A percentile compares a stretch with the other conserved stretches of the same genome.
Conservation (phyloP, 169 alveolate genomes). For the Miamiensis avidus region DNA sequence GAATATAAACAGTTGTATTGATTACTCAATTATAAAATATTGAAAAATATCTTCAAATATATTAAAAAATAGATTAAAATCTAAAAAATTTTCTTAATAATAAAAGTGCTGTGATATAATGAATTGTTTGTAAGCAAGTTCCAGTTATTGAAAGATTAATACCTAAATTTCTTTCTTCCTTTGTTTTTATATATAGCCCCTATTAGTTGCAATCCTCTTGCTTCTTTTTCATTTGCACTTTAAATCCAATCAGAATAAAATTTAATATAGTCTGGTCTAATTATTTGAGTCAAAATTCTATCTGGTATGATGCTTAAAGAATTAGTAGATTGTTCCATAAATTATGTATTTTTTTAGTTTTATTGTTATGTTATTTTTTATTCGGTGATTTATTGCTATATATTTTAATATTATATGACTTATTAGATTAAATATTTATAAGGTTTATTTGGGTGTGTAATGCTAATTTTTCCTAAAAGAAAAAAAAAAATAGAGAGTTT, state of each 20-base stretch:
- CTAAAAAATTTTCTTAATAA: not conserved
- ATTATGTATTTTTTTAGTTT: no score
- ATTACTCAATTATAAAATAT: no score
- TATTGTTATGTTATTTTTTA: not conserved
- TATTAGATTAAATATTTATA: no score
- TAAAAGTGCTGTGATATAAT: not conserved
- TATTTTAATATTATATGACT: not conserved
- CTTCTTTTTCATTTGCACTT: slow-evolving; percentile 41
- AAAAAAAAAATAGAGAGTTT: not conserved
- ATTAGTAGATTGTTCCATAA: not conserved
- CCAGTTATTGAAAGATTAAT: no score
- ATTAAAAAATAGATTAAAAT: not conserved
- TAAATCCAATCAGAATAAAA: slow-evolving; percentile 42
- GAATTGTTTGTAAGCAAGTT: no score
- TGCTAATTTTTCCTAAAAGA: not conserved
- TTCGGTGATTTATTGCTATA: not conserved
- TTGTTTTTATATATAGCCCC: slow-evolving; percentile 47
- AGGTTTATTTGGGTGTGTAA: not conserved
- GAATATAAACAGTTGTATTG: no score
- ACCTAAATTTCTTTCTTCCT: slow-evolving; percentile 37
- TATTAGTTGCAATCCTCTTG: slow-evolving; percentile 37
- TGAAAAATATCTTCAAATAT: no score
- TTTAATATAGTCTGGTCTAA: slow-evolving; percentile 34
- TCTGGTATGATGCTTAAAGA: not conserved
- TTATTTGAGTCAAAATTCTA: slow-evolving; percentile 14